phyloP scores from a whole-genome alignment of 2,329 filamentous ascomycete genomes.

The Fusarium sp. region DNA sequence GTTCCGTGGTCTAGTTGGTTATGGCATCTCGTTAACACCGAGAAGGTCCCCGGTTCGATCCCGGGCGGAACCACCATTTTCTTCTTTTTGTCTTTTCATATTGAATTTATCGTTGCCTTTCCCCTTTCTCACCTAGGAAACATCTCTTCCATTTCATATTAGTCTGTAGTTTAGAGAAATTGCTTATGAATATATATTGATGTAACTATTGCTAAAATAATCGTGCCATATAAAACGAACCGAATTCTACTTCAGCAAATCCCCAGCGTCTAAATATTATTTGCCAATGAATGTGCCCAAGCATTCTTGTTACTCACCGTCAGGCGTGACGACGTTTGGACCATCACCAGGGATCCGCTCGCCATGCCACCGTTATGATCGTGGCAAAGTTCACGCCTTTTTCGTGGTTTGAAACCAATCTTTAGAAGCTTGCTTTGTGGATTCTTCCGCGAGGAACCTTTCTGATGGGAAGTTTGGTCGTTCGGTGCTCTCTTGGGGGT shows the following conservation, averaged over 20 bases:
- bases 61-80: constrained; percentile 50
- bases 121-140: too few species aligned
- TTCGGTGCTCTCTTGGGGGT: neutral
- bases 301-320: neutral
- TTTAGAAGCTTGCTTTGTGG: neutral
- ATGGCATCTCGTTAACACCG: constrained; percentile 53
- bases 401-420: neutral
- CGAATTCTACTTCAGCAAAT: neutral
- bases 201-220: neutral
- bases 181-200: neutral
- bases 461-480: constrained; percentile 6
- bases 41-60: constrained; percentile 54
- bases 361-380: neutral
- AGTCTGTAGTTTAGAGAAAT: neutral
- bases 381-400: neutral
- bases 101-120: too few species aligned
- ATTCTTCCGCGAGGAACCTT: neutral
- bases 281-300: neutral
- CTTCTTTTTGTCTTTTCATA: constrained; percentile 4
- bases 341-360: neutral
- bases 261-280: neutral
- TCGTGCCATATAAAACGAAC: neutral
- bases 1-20: constrained; percentile 54
- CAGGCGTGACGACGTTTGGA: neutral
- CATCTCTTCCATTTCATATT: too few species aligned